phyloP scores from a whole-genome alignment of 1,139 yeast species.

The Taphrina betulina region DNA sequence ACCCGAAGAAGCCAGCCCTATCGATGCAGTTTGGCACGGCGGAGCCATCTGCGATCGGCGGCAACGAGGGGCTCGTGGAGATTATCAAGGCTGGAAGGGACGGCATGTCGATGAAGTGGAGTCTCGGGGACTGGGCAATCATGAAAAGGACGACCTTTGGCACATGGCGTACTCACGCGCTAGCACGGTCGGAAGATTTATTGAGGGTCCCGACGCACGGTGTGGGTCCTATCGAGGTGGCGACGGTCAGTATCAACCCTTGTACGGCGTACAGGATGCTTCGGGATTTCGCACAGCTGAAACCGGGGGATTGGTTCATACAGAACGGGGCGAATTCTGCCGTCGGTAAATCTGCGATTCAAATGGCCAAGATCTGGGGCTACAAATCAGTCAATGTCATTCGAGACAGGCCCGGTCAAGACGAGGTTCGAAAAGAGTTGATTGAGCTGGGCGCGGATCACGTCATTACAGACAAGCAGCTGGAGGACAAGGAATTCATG shows the following conservation, averaged over 20 bases:
- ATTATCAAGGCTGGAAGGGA: constrained; percentile 75
- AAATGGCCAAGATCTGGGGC: constrained; percentile 75
- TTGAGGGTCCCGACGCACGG: constrained; percentile 48
- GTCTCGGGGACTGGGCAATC: constrained; percentile 84
- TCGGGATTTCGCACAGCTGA: constrained; percentile 62
- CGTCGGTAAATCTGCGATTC: constrained; percentile 92
- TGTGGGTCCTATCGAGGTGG: constrained; percentile 57
- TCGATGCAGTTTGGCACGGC: constrained; percentile 55
- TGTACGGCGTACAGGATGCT: constrained; percentile 89
- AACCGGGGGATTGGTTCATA: constrained; percentile 83
- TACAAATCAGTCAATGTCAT: constrained; percentile 81
- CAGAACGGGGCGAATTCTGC: constrained; percentile 97
- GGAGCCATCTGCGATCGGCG: constrained; percentile 70
- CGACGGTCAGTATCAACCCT: constrained; percentile 89
- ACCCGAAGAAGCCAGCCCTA: constrained; percentile 75
- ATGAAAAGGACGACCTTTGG: constrained; percentile 85
- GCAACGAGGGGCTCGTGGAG: constrained; percentile 92
- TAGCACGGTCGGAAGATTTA: constrained; percentile 47
- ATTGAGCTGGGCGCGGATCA: constrained; percentile 72
- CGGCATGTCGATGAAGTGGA: constrained; percentile 53
- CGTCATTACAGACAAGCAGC: constrained; percentile 86
- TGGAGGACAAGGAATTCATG: constrained; percentile 65
- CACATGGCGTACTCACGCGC: constrained; percentile 89
- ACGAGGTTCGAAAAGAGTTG: constrained; percentile 60
- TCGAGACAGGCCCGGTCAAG: constrained; percentile 76